phyloP scores from a whole-genome alignment of 495 filamentous ascomycete species.

The Staphylotrichum longicolle region DNA sequence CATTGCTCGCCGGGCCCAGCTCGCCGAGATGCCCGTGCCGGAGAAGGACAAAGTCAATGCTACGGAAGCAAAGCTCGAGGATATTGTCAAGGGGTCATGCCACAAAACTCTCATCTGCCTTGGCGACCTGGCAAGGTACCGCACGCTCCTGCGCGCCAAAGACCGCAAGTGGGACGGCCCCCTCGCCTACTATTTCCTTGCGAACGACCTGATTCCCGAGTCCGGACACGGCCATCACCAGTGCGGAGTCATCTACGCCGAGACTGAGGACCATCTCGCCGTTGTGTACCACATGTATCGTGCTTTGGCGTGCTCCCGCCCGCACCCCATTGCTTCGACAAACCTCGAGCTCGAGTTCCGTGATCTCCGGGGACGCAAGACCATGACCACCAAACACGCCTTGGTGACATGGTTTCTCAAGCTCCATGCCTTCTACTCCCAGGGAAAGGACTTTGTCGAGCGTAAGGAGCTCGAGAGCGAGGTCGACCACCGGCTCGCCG shows the following conservation, averaged over 20 bases:
- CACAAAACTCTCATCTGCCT: conserved; percentile 81
- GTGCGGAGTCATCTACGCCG: conserved; percentile 76
- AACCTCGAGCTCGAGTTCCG: conserved; percentile 84
- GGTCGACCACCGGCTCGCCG: conserved; percentile 70
- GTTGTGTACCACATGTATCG: conserved; percentile 88
- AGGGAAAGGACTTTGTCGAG: conserved; percentile 63
- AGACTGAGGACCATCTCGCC: conserved; percentile 71
- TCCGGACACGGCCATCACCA: conserved; percentile 86
- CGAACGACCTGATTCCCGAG: conserved; percentile 70
- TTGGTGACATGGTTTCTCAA: conserved; percentile 81
- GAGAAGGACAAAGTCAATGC: conserved; percentile 42
- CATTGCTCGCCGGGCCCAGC: conserved; percentile 65
- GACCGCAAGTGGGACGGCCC: conserved; percentile 77
- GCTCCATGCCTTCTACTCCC: conserved; percentile 80
- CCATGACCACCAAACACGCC: conserved; percentile 33
- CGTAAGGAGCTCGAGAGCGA: conserved; percentile 85
- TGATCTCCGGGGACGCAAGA: conserved; percentile 45
- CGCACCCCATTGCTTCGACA: conserved; percentile 64
- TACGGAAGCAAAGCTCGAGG: conserved; percentile 48
- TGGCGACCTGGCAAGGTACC: conserved; percentile 89
- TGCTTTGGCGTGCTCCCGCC: conserved; percentile 66
- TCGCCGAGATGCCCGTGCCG: conserved; percentile 42
- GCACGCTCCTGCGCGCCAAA: conserved; percentile 52
- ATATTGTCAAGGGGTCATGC: conserved; percentile 67
- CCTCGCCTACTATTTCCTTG: conserved; percentile 79